phyloP scores from a whole-genome alignment of 1,139 yeast species.

The Lodderomyces jiufengensis region DNA sequence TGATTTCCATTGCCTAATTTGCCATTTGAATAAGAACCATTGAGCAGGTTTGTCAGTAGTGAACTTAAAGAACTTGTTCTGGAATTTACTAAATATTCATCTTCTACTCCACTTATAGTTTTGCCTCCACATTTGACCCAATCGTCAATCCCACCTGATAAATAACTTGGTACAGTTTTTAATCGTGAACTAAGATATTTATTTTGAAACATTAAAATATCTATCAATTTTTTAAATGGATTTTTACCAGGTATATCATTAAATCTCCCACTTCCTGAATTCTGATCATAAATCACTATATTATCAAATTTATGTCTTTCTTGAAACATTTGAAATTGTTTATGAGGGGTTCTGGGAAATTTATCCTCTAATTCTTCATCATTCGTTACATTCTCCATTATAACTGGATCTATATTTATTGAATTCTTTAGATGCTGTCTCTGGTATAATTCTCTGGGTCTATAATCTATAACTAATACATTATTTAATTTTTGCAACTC shows the following conservation, averaged over 20 bases:
- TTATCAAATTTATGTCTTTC: conserved; percentile 54
- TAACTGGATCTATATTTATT: conserved; percentile 66
- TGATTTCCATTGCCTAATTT: too few species aligned
- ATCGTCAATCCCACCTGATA: conserved; percentile 41
- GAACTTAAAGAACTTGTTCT: too few species aligned
- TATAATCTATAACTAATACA: conserved; percentile 59
- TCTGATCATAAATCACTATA: conserved; percentile 59
- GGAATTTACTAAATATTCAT: too few species aligned
- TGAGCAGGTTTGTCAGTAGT: too few species aligned
- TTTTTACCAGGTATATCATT: conserved; percentile 21
- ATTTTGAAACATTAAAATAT: conserved; percentile 44
- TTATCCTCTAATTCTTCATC: conserved; percentile 61
- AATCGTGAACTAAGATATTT: conserved; percentile 35
- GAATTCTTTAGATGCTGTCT: conserved; percentile 59
- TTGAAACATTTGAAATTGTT: conserved; percentile 50
- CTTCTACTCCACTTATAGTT: too few species aligned
- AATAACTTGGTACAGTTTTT: conserved; percentile 31
- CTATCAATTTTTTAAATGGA: conserved; percentile 50
- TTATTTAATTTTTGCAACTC: conserved; percentile 7
- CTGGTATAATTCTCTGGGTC: conserved; percentile 57
- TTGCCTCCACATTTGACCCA: conserved; percentile 20
- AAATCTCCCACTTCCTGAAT: conserved; percentile 25
- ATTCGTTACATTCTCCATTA: conserved; percentile 21
- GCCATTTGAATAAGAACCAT: too few species aligned
- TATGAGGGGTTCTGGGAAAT: conserved; percentile 49